phyloP scores from a whole-genome alignment of 2,329 filamentous ascomycete genomes.

The Penicillium sp. region DNA sequence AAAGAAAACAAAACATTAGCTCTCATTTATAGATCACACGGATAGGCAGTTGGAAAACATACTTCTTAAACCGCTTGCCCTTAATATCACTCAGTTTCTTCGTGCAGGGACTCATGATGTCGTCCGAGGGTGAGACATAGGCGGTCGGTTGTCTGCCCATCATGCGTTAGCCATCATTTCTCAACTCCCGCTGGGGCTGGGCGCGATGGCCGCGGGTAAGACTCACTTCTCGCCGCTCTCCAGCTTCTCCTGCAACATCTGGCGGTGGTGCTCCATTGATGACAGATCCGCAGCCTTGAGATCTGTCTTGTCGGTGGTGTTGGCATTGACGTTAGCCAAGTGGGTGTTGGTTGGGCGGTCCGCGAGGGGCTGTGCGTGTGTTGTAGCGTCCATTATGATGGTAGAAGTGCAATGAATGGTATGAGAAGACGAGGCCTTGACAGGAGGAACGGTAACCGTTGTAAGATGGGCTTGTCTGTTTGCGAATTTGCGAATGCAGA shows the following conservation, averaged over 20 bases:
- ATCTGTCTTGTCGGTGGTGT: conserved; percentile 31
- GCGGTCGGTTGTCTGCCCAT: conserved; percentile 30
- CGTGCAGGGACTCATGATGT: conserved; percentile 55
- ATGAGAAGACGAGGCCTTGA: no score
- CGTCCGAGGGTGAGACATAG: conserved; percentile 55
- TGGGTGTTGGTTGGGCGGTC: conserved; percentile 49
- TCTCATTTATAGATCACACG: conserved; percentile 5
- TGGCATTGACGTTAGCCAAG: conserved; percentile 26
- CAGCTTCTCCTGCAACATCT: conserved; percentile 47
- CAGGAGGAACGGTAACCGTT: no score
- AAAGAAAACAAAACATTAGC: neutral
- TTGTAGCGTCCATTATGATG: conserved; percentile 37
- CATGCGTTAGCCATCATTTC: conserved; percentile 23
- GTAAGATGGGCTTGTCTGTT: no score
- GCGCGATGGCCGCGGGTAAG: no score
- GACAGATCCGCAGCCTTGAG: conserved; percentile 38
- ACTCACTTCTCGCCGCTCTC: conserved; percentile 45
- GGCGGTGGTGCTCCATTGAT: conserved; percentile 50
- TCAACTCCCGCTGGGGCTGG: neutral
- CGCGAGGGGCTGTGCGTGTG: conserved; percentile 40
- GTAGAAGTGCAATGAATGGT: neutral
- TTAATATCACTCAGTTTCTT: conserved; percentile 56
- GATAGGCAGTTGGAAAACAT: conserved; percentile 15
- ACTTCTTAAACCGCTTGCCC: conserved; percentile 55
- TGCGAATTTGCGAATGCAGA: conserved; percentile 3